Evolutionary conservation across 2,329 filamentous ascomycete species (phyloP).

Genomic region (Xylariaceae sp.): DNA sequence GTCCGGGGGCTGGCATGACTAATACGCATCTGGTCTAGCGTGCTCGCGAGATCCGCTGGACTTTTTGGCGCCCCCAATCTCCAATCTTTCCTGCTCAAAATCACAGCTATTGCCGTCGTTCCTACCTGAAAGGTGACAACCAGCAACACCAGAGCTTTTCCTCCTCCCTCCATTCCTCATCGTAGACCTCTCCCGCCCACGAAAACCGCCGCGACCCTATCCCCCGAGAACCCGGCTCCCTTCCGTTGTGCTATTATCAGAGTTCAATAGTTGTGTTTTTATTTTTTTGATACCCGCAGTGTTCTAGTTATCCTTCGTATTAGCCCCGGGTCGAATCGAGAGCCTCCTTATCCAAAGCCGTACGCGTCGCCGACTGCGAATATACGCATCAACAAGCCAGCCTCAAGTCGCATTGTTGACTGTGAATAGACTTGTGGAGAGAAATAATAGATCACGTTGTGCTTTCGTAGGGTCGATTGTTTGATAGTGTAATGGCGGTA

Average conservation of each 20-base stretch:
- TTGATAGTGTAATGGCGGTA: constrained; percentile 32
- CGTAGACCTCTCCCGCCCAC: constrained; percentile 20
- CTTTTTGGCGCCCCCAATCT: constrained; percentile 25
- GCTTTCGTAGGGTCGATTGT: constrained; percentile 23
- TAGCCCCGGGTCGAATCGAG: constrained; percentile 20
- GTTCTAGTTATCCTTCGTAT: constrained; percentile 15
- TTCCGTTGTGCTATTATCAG: constrained; percentile 16
- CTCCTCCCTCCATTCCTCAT: constrained; percentile 6
- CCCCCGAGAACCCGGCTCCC: constrained; percentile 13
- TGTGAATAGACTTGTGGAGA: constrained; percentile 11
- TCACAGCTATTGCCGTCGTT: constrained; percentile 30
- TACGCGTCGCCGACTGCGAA: constrained; percentile 20
- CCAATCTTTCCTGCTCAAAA: constrained; percentile 30
- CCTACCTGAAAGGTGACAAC: constrained; percentile 26
- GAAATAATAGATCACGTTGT: constrained; percentile 11
- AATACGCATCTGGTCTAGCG: constrained; percentile 7
- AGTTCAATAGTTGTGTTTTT: constrained; percentile 31
- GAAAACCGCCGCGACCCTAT: constrained; percentile 18
- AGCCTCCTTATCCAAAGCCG: constrained; percentile 29
- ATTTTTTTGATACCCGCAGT: constrained; percentile 30
- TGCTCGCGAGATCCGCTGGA: constrained; percentile 12
- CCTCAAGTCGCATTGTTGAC: neutral
- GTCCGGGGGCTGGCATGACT: constrained; percentile 16
- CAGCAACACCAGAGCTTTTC: constrained; percentile 24
- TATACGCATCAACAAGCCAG: neutral